Base-by-base conservation (phyloP, 2,329 filamentous ascomycete species). In the Arthrocladium fulminans region DNA sequence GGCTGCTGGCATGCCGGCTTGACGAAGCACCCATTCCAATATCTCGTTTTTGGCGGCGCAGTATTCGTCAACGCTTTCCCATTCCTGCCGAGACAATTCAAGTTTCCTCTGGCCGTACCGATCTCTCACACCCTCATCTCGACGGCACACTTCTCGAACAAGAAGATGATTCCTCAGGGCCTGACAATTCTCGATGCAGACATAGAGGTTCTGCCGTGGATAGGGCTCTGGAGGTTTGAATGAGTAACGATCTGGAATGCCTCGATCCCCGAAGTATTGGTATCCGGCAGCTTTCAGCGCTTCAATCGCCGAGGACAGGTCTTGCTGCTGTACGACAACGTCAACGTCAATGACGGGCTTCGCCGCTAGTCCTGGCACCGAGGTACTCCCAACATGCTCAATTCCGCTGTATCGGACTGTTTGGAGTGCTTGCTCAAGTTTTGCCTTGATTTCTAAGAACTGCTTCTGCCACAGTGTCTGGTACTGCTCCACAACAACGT, bases 311-410 rank as follows among this genome's bases (percentile, higher is more conserved):
- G 55, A 24, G 5, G 59, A 42, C 9, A 68, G 42, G 19, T 60
- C 51, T 4, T 55, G 51, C 12, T 54, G 56, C 9, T 53, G 51
- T 15, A 62, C 59, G 35, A 66, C 59, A 27, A 67, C 59, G 19
- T 64, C 61, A n/a, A 67, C 54, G 53, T 68, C 64, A 47, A 67
- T 61, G 38, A 61, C 60, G n/a, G 65, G 63, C 46, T 65, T 66
- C 9, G 64, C 63, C n/a, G 55, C 57, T 3, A 67, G 58, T 13
- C 51, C 52, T 0, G 61, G 63, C 2, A 67, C 60, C 7, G 65
- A 65, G 22, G 65, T 67, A 48, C 62, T 64, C 43, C 64, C 64
- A 29, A 67, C 57, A 51, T 68, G 65, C 50, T 67, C 61, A 51
- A 67, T 65, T 22, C 29, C 30, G n/a, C 50, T 35, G 38, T 54